These are phyloP conservation scores for Emydomyces testavorans DNA, from an alignment of 2,329 filamentous ascomycete genomes.

Conservation along the genomic window DNA sequence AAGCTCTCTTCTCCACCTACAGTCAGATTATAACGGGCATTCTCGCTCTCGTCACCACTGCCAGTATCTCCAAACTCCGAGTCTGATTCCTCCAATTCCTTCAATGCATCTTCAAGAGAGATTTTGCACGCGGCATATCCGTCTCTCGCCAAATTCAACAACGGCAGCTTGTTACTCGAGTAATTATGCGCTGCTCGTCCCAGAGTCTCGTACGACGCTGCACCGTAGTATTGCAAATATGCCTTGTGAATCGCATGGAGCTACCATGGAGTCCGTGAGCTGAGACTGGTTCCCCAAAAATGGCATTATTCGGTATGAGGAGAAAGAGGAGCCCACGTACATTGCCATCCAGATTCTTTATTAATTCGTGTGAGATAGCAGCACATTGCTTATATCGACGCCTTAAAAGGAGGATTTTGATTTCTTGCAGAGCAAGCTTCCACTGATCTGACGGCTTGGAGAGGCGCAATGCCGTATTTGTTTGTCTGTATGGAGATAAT, in stretches of 20 bases:
- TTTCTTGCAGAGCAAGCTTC: slow-evolving; percentile 24
- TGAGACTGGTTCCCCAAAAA: background rate
- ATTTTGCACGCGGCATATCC: slow-evolving; percentile 28
- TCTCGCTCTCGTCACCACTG: background rate
- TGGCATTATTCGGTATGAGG: background rate
- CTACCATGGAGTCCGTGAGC: slow-evolving; percentile 17
- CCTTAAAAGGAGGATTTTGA: slow-evolving; percentile 30
- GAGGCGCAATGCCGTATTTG: slow-evolving; percentile 8
- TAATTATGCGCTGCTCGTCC: slow-evolving; percentile 38
- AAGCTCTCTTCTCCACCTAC: background rate
- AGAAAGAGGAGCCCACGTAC: slow-evolving; percentile 18
- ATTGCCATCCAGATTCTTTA: slow-evolving; percentile 20
- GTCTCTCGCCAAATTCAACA: slow-evolving; percentile 32
- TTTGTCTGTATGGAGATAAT: slow-evolving; percentile 6
- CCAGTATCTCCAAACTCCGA: background rate
- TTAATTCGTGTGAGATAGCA: slow-evolving; percentile 24
- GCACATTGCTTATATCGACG: slow-evolving; percentile 35
- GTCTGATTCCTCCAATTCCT: background rate
- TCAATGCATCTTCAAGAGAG: slow-evolving; percentile 10
- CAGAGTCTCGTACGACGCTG: slow-evolving; percentile 37
- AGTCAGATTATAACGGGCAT: background rate
- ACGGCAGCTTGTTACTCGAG: slow-evolving; percentile 35
- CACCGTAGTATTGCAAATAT: slow-evolving; percentile 39
- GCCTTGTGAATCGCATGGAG: slow-evolving; percentile 26
- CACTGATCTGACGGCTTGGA: slow-evolving; percentile 30